Evolutionary conservation across 345 rosid species (phyloP), one percentile per base, ranked within the genome.

Genomic region (Gossypium turneri): DNA sequence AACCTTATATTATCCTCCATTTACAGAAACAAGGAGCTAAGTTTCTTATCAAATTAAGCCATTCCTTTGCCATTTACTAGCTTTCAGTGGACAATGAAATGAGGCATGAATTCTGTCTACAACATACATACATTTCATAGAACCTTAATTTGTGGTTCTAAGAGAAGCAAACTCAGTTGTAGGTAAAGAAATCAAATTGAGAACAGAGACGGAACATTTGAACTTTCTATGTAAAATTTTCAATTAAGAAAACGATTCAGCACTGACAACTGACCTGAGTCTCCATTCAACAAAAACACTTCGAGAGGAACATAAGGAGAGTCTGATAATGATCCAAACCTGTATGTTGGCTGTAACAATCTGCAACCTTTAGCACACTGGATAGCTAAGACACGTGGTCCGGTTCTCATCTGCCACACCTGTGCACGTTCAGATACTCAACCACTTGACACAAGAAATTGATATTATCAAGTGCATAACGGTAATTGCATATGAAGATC

Each of bases 331-430:
- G 89, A 90, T 74, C 95, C 97, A 80, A 93, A 91, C 81, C 94
- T 87, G 82, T 93, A 91, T 0, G 93, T 80, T 34, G 98, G 99
- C 76, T 95, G 99, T 82, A 95, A 73, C 68, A 95, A 70, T 81
- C 81, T 90, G 87, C 93, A 86, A 24, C 98, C 94, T 81, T 84
- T 90, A 0, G 86, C 80, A 44, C 99, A 95, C 45, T 85, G 87
- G 75, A 95, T 81, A 2, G 94, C 84, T 73, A 89, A 74, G 70
- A 93, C 86, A 13, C 99, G 93, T 0, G 93, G 90, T 22, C 99
- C 99, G 0, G 97, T 93, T 79, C 99, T 95, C 98, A 95, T 95
- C 81, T 95, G 90, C 99, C 99, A 95, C n/a, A 95, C 93, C 99
- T 95, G 90, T 69, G 88, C 72, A 76, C 70, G 57, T 52, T 57